Evolutionary conservation across 768 basidiomycete species (phyloP).

Genomic region (Lactifluus rugatus): DNA sequence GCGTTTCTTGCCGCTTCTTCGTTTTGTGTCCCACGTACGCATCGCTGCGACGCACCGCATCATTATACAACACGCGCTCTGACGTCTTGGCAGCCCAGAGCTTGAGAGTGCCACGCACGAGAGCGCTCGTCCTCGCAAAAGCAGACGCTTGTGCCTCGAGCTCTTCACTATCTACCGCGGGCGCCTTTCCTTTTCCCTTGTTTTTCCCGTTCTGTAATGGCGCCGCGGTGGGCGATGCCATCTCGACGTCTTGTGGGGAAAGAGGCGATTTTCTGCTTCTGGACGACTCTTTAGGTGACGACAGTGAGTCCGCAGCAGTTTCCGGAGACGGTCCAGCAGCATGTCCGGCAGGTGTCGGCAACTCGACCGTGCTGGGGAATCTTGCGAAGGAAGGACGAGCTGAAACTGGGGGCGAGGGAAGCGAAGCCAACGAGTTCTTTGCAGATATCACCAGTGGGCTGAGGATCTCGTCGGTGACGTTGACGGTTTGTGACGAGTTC

Average conservation of each 20-base stretch:
- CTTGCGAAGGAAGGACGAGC: conserved; percentile 8
- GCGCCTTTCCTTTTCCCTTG: conserved; percentile 15
- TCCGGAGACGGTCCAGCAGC: background rate
- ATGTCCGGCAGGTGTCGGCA: background rate
- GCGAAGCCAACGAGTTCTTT: conserved; percentile 7
- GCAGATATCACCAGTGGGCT: conserved; percentile 22
- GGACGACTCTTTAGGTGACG: background rate
- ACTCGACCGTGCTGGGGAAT: background rate
- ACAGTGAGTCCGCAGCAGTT: background rate
- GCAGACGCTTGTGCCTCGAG: conserved; percentile 6
- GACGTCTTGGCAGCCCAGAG: conserved; percentile 10
- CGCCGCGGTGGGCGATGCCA: conserved; percentile 9
- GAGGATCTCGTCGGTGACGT: conserved; percentile 19
- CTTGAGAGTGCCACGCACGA: conserved; percentile 6
- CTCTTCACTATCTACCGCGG: background rate
- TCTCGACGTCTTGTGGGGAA: conserved; percentile 12
- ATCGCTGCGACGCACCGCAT: conserved; percentile 52
- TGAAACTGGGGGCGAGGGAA: conserved; percentile 15
- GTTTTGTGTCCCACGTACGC: conserved; percentile 43
- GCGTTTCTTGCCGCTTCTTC: conserved; percentile 25
- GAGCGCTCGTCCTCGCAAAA: background rate
- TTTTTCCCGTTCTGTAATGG: conserved; percentile 3
- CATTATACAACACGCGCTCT: conserved; percentile 22
- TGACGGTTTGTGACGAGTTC: conserved; percentile 19
- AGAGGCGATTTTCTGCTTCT: background rate